A percentile compares a stretch with the other conserved stretches of the same genome.
Conservation (phyloP, 2,329 filamentous ascomycete species). For the Aspergillus cejpii region DNA sequence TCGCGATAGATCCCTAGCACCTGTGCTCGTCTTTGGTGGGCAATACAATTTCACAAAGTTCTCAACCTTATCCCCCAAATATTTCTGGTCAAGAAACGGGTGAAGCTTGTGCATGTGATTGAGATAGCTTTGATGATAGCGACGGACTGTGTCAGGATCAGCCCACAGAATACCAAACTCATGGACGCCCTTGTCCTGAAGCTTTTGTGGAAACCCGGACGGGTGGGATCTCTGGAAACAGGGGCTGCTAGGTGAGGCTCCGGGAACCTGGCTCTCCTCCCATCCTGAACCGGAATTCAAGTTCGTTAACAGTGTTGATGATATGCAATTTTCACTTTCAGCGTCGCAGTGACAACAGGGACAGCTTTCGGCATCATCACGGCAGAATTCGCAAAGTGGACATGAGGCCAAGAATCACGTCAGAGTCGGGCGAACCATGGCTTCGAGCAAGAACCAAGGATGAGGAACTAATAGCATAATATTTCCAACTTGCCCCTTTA, state of each 20-base stretch:
- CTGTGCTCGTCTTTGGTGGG: constrained; percentile 17
- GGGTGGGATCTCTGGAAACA: constrained; percentile 45
- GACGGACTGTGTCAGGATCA: constrained; percentile 45
- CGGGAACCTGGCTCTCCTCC: constrained; percentile 27
- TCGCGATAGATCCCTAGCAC: constrained; percentile 23
- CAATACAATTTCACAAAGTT: constrained; percentile 48
- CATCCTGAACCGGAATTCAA: constrained; percentile 15
- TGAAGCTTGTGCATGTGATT: constrained; percentile 57
- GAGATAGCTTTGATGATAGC: constrained; percentile 51
- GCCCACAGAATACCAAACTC: constrained; percentile 48
- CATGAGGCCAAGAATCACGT: too few relatives aligned
- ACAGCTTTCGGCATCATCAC: too few relatives aligned
- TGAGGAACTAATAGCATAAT: neutral
- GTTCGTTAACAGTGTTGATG: constrained; percentile 28
- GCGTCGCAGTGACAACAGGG: too few relatives aligned
- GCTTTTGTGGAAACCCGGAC: constrained; percentile 25
- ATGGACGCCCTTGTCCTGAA: constrained; percentile 46
- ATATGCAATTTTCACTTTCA: constrained; percentile 45
- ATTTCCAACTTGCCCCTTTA: neutral
- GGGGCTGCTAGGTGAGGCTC: constrained; percentile 42
- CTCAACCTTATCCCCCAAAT: constrained; percentile 48
- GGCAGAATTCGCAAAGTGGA: too few relatives aligned
- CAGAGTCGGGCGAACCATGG: neutral
- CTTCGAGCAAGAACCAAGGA: neutral
- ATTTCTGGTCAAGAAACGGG: constrained; percentile 54